Percentiles rank a stretch among this genome's conserved stretches.
Conservation (phyloP, 371 early-diverging fungal species). For the Mortierella polycephala region DNA sequence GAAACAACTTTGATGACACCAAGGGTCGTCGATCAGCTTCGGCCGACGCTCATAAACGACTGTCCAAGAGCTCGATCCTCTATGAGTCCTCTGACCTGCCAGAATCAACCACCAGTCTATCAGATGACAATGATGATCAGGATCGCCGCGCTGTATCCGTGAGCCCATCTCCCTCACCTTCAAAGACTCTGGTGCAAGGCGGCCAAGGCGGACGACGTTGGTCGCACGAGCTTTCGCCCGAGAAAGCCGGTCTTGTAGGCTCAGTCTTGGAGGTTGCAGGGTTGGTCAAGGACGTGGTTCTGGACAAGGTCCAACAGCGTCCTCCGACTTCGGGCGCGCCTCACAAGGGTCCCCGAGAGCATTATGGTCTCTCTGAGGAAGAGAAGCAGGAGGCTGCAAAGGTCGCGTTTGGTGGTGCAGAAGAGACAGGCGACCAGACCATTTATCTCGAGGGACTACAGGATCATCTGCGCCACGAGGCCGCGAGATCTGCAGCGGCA, state of each 20-base stretch:
- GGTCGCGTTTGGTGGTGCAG: conserved; percentile 41
- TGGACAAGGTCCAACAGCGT: conserved; percentile 46
- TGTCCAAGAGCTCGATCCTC: conserved; percentile 46
- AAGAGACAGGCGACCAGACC: conserved; percentile 43
- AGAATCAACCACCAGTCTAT: conserved; percentile 11
- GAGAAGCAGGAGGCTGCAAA: conserved; percentile 34
- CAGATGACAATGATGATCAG: neutral
- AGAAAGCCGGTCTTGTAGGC: conserved; percentile 45
- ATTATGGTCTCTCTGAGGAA: conserved; percentile 1
- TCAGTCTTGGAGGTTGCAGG: conserved; percentile 34
- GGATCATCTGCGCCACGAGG: conserved; percentile 15
- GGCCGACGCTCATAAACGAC: conserved; percentile 10
- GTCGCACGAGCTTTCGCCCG: conserved; percentile 52
- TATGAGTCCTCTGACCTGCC: conserved; percentile 38
- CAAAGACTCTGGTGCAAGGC: conserved; percentile 38
- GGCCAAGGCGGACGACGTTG: conserved; percentile 48
- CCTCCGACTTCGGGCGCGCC: conserved; percentile 2
- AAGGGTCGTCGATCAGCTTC: neutral
- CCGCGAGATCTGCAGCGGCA: conserved; percentile 1
- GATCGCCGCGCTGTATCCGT: neutral
- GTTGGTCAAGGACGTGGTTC: conserved; percentile 45
- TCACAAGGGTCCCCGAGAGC: neutral
- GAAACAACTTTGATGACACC: neutral
- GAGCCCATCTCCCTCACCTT: neutral
- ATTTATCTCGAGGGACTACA: conserved; percentile 25